Evolutionary conservation across 805 yeast species (phyloP), one percentile per base, ranked within the genome.

Genomic region (Barnettozyma californica): DNA sequence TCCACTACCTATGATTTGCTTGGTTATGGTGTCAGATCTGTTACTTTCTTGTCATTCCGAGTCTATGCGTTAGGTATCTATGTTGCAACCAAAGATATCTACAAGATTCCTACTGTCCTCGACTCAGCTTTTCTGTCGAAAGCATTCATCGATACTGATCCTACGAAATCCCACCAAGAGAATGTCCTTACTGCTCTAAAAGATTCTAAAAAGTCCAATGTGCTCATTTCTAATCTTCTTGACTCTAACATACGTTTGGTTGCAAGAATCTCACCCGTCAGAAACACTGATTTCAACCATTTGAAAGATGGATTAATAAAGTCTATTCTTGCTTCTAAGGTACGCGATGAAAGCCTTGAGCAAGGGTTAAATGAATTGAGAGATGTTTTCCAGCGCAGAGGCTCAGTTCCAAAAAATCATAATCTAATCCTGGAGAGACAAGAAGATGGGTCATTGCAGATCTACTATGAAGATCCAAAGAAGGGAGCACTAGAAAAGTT

Each of bases 241-340:
- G 79, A 77, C 39, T 65, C 78, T 10, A 78, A 81, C 13, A 77
- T 84, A 33, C 76, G 81, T 49, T 75, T 89, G 56, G 70, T 82
- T 41, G 83, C 90, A 23, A 74, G 95, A 53, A 83, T 92, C 50
- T 82, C 85, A 10, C 97, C 99, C 0, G 81, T 84, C 16, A 78
- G 97, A 62, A 89, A 87, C 64, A 92, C 98, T 1, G 97, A 92
- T 67, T 90, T 86, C 67, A 81, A 81, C 53, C 98, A 94, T 63
- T 68, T 92, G 59, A 78, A 86, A 55, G 98, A 94, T 62, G 98
- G 98, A 0, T 77, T 94, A 52, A 77, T 89, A 43, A 84, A 91
- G 63, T 81, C 96, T 0, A 77, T 88, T 42, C 71, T 83, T 64
- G 84, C 88, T 33, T 78, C 84, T 45, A 81, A 81, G 54, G 67